Percentiles rank a stretch among this genome's conserved stretches.
Conservation (phyloP, 805 yeast species). For the Debaryomyces tyrocola region DNA sequence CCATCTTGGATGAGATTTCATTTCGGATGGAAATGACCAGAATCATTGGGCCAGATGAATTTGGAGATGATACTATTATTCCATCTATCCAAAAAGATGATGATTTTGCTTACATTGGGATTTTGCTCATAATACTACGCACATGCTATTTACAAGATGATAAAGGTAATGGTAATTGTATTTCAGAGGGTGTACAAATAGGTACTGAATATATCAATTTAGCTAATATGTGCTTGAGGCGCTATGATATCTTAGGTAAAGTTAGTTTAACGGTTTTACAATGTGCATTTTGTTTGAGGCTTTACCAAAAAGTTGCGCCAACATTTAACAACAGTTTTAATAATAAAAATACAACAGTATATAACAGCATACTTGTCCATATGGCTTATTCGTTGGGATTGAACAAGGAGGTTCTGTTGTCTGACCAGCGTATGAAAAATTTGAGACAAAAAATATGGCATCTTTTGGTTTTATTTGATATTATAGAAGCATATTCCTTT, state of each 20-base stretch:
- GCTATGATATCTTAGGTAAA: slow-evolving; percentile 11
- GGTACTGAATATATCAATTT: background rate
- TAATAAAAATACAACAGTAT: slow-evolving; percentile 54
- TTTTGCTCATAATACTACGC: background rate
- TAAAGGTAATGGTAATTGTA: background rate
- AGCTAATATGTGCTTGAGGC: background rate
- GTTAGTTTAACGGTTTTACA: slow-evolving; percentile 49
- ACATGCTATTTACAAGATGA: slow-evolving; percentile 8
- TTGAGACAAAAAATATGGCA: slow-evolving; percentile 24
- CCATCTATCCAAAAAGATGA: background rate
- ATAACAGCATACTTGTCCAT: slow-evolving; percentile 52
- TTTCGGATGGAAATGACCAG: slow-evolving; percentile 38
- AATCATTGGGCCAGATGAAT: slow-evolving; percentile 33
- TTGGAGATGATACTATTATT: no score
- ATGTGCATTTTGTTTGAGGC: slow-evolving; percentile 47
- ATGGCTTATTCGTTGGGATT: slow-evolving; percentile 62
- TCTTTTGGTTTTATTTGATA: slow-evolving; percentile 16
- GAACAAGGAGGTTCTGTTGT: slow-evolving; percentile 56
- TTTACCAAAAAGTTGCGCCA: slow-evolving; percentile 44
- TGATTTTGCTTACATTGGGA: background rate
- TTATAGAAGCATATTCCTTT: slow-evolving; percentile 16
- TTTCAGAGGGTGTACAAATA: background rate
- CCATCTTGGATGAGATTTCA: slow-evolving; percentile 55
- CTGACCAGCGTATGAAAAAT: slow-evolving; percentile 28
- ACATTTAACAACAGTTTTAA: slow-evolving; percentile 51